Conservation (phyloP, 202 grass and related monocot genomes). For the Musa balbisiana region DNA sequence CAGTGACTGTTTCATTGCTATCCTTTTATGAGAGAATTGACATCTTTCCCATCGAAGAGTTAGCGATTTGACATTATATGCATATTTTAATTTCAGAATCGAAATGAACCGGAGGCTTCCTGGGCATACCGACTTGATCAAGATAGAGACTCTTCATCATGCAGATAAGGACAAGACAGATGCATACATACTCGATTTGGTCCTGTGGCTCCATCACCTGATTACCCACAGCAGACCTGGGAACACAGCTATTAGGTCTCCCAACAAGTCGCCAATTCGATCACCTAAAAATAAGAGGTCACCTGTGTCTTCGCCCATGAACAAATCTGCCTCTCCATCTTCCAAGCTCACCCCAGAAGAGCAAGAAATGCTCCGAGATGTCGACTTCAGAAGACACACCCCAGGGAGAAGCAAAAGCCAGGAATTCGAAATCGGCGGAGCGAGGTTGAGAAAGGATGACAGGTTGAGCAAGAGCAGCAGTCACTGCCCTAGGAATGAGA, state of each 20-base stretch:
- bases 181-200: constrained; percentile 30
- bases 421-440: constrained; percentile 7
- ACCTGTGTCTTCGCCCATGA: neutral
- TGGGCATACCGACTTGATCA: constrained; percentile 14
- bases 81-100: constrained; percentile 17
- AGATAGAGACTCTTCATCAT: constrained; percentile 40
- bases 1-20: neutral
- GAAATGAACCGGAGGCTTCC: constrained; percentile 12
- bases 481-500: neutral
- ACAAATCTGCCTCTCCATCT: neutral
- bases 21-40: neutral
- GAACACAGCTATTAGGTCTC: constrained; percentile 1
- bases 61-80: neutral
- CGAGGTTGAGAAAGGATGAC: constrained; percentile 16
- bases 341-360: constrained; percentile 10
- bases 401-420: constrained; percentile 12
- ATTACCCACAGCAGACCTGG: constrained; percentile 11
- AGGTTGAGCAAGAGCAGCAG: constrained; percentile 17
- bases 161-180: constrained; percentile 36
- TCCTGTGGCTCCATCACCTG: constrained; percentile 39
- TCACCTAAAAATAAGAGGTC: neutral
- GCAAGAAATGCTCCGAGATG: neutral
- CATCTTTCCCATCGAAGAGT: neutral
- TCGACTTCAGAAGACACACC: constrained; percentile 9
- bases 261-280: constrained; percentile 3